Evolutionary conservation across 495 filamentous ascomycete species (phyloP).

Genomic region (Cercophora sp.): DNA sequence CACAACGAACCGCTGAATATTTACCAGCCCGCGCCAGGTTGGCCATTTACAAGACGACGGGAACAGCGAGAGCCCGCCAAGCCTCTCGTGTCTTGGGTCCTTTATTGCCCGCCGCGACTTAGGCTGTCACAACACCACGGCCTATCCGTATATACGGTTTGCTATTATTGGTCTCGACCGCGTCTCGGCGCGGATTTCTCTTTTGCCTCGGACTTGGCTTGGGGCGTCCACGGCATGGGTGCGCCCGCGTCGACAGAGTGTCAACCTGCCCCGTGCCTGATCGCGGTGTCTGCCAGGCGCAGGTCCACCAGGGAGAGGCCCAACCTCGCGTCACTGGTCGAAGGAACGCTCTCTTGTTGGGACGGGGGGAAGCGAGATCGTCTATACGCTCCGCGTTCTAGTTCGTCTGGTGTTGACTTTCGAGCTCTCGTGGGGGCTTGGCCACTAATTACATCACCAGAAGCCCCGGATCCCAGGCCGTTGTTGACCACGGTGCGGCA

Average conservation of each 20-base stretch:
- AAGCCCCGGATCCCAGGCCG: neutral
- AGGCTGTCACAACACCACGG: slow-evolving; percentile 8
- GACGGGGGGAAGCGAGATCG: neutral
- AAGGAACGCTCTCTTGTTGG: neutral
- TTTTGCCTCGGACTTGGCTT: slow-evolving; percentile 10
- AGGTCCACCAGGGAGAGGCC: too few species aligned
- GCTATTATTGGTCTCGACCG: neutral
- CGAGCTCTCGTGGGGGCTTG: neutral
- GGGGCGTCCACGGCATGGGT: slow-evolving; percentile 1
- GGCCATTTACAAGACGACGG: too few species aligned
- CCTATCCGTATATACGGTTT: neutral
- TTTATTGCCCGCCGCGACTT: slow-evolving; percentile 6
- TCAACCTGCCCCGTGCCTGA: too few species aligned
- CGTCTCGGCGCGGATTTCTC: neutral
- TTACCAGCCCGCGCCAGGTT: neutral
- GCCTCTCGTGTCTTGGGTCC: neutral
- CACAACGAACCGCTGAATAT: too few species aligned
- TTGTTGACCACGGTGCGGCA: neutral
- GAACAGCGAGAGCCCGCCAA: slow-evolving; percentile 1
- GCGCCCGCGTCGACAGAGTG: too few species aligned
- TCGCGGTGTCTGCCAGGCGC: too few species aligned
- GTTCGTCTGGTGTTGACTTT: slow-evolving; percentile 2
- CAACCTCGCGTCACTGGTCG: too few species aligned
- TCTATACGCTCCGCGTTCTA: neutral
- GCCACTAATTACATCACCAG: neutral